Evolutionary conservation across 768 basidiomycete genomes (phyloP).

Genomic region (Hypsizygus marmoreus): DNA sequence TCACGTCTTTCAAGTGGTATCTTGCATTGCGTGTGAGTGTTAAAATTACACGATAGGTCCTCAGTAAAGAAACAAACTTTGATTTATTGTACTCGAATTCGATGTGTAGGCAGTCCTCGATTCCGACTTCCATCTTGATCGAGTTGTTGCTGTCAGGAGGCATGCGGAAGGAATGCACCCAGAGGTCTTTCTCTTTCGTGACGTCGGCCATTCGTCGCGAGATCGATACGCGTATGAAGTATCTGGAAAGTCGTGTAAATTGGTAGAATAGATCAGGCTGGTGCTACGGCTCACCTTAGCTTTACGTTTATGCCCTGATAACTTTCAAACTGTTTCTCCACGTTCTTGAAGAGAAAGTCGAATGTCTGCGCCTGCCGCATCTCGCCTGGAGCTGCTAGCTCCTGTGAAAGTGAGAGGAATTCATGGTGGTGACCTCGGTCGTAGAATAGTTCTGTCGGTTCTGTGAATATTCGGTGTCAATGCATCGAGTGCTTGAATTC

Average conservation of each 20-base stretch:
- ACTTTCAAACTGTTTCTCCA: constrained; percentile 98
- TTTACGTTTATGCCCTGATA: constrained; percentile 99
- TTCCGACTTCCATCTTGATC: constrained; percentile 99
- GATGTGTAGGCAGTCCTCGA: constrained; percentile 98
- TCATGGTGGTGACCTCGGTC: constrained; percentile 98
- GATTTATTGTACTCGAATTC: constrained; percentile 99
- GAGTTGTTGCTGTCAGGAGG: constrained; percentile 97
- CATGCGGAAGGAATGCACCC: constrained; percentile 99
- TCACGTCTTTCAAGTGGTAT: constrained; percentile 98
- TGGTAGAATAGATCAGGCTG: neutral
- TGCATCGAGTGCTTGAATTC: neutral
- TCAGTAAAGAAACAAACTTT: constrained; percentile 63
- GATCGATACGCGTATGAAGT: constrained; percentile 89
- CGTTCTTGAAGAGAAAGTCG: constrained; percentile 98
- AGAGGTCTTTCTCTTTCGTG: constrained; percentile 88
- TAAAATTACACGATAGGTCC: neutral
- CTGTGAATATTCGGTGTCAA: constrained; percentile 5
- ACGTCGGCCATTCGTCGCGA: constrained; percentile 93
- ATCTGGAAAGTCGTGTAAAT: constrained; percentile 49
- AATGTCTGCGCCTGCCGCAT: constrained; percentile 96
- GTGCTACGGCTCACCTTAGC: constrained; percentile 64
- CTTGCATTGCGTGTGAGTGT: constrained; percentile 39
- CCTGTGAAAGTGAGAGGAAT: constrained; percentile 93
- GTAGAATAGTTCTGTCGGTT: constrained; percentile 78
- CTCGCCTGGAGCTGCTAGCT: constrained; percentile 94